Conservation (phyloP, 257 asterid species). For the Solanum etuberosum region DNA sequence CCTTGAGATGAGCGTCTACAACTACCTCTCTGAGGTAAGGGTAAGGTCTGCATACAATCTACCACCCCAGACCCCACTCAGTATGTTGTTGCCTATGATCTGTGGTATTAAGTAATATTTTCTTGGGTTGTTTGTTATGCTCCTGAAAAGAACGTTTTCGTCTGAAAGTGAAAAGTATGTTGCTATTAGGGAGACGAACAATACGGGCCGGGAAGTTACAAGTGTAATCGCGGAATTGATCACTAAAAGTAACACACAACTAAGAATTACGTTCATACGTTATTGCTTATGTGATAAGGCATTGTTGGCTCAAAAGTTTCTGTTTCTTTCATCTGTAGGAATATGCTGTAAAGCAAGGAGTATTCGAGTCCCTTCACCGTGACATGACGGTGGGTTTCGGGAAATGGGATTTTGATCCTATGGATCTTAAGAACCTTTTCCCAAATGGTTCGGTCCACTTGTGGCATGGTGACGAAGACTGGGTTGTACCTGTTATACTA, state of each 20-base stretch:
- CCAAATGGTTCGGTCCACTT: conserved; percentile 21
- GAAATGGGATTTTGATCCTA: conserved; percentile 41
- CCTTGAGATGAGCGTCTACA: background rate
- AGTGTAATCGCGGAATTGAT: background rate
- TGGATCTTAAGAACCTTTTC: conserved; percentile 31
- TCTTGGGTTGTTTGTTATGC: background rate
- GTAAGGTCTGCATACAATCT: background rate
- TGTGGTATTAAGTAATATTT: background rate
- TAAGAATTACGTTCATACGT: background rate
- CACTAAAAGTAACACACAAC: background rate
- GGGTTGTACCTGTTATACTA: conserved; percentile 31
- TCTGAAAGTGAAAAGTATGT: background rate
- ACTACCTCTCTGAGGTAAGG: background rate
- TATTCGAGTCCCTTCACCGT: conserved; percentile 30
- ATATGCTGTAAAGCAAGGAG: conserved; percentile 35
- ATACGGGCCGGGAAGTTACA: background rate
- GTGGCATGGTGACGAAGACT: conserved; percentile 48
- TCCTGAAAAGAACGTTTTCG: background rate
- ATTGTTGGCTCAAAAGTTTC: conserved; percentile 1
- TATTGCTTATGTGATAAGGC: background rate
- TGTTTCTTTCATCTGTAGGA: conserved; percentile 6
- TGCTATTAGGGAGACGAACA: background rate
- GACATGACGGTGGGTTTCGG: conserved; percentile 46
- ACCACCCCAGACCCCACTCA: background rate
- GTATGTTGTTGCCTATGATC: background rate